Evolutionary conservation across 1,284 basidiomycete species (phyloP).

Genomic region (Ceratobasidium sp.): DNA sequence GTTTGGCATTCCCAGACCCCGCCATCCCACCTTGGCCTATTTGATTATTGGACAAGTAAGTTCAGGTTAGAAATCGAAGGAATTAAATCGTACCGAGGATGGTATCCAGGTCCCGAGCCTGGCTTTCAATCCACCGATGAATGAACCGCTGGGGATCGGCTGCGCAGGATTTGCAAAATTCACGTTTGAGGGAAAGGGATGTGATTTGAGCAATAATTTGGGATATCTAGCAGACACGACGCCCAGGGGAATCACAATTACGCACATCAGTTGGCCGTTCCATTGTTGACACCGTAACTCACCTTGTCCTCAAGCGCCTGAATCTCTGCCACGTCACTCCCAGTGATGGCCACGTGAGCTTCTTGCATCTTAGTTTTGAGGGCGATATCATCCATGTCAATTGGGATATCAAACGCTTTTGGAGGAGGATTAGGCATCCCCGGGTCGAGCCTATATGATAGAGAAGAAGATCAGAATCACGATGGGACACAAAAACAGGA

Average conservation of each 20-base stretch:
- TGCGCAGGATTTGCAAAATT: slow-evolving; percentile 86
- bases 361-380: slow-evolving; percentile 77
- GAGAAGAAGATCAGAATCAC: slow-evolving; percentile 13
- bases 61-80: neutral
- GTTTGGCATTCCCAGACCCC: slow-evolving; percentile 58
- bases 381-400: slow-evolving; percentile 84
- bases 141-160: slow-evolving; percentile 82
- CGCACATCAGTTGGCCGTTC: too few relatives aligned
- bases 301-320: slow-evolving; percentile 87
- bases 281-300: slow-evolving; percentile 22
- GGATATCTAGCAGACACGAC: slow-evolving; percentile 63
- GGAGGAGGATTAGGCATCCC: slow-evolving; percentile 51
- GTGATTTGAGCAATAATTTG: slow-evolving; percentile 81
- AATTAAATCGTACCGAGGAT: slow-evolving; percentile 65
- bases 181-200: slow-evolving; percentile 83
- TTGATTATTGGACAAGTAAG: neutral
- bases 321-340: slow-evolving; percentile 72
- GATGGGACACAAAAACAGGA: slow-evolving; percentile 20
- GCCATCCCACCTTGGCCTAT: slow-evolving; percentile 54
- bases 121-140: slow-evolving; percentile 87
- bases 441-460: slow-evolving; percentile 52
- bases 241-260: too few relatives aligned
- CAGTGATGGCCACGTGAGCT: slow-evolving; percentile 74
- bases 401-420: slow-evolving; percentile 83
- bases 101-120: slow-evolving; percentile 87